Evolutionary conservation across 2,329 filamentous ascomycete genomes (phyloP).

Genomic region (Corniculantispora saksenae): DNA sequence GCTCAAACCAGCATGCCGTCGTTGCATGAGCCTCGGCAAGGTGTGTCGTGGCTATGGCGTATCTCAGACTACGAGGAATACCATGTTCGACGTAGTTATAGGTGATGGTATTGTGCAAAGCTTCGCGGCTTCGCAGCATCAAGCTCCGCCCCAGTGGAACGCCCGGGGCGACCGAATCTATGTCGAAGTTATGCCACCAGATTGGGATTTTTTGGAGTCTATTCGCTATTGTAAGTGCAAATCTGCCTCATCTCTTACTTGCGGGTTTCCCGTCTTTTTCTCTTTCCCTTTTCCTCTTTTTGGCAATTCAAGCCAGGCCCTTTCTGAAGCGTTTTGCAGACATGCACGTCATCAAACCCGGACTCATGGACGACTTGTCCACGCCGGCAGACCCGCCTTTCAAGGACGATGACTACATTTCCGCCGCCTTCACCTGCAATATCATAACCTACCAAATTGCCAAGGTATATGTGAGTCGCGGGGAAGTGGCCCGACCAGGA

Average conservation of each 20-base stretch:
- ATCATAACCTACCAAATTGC: not conserved
- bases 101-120: too few species aligned
- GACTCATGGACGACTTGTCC: not conserved
- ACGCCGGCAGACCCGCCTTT: not conserved
- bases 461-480: too few species aligned
- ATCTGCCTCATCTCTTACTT: too few species aligned
- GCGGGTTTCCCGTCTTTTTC: too few species aligned
- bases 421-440: not conserved
- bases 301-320: too few species aligned
- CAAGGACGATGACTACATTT: not conserved
- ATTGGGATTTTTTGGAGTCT: not conserved
- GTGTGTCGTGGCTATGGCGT: not conserved
- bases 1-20: not conserved
- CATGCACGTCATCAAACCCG: not conserved
- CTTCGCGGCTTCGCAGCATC: not conserved
- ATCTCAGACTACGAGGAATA: too few species aligned
- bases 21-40: not conserved
- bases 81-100: too few species aligned
- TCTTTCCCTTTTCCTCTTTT: too few species aligned
- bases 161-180: too few species aligned
- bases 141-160: too few species aligned
- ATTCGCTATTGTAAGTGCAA: not conserved
- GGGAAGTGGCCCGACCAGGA: not conserved
- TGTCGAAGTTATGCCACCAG: not conserved
- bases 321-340: not conserved